phyloP scores from a whole-genome alignment of 2,329 filamentous ascomycete species.

The Exserohilum rostratum region DNA sequence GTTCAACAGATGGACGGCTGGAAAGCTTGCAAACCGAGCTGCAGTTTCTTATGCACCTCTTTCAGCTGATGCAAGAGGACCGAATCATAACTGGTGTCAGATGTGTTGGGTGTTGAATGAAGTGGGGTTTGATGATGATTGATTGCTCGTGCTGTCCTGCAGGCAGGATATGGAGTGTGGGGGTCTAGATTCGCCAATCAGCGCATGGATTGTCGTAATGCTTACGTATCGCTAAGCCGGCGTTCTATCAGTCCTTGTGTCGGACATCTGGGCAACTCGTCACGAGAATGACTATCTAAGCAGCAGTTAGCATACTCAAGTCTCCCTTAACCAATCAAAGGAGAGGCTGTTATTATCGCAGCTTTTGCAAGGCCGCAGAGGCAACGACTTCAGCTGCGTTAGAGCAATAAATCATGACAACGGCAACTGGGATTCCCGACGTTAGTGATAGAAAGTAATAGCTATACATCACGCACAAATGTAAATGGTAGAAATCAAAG shows the following conservation, averaged over 20 bases:
- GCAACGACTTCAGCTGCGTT: too few species aligned
- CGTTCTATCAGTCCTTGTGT: too few species aligned
- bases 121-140: neutral
- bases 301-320: neutral
- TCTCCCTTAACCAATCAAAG: neutral
- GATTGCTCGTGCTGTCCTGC: neutral
- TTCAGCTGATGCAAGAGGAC: neutral
- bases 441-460: too few species aligned
- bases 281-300: neutral
- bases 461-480: too few species aligned
- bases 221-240: too few species aligned
- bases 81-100: neutral
- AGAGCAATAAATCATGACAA: too few species aligned
- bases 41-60: neutral
- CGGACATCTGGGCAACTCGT: too few species aligned
- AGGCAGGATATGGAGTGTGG: neutral
- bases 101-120: neutral
- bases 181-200: too few species aligned
- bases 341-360: neutral
- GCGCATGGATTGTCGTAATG: too few species aligned
- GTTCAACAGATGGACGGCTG: neutral
- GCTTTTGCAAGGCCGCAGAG: too few species aligned
- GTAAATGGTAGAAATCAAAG: too few species aligned
- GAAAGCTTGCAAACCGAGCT: neutral
- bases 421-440: too few species aligned